These are phyloP conservation scores for Umbelopsis isabellina DNA, from an alignment of 192 early-diverging fungal genomes.

Conservation along the genomic window DNA sequence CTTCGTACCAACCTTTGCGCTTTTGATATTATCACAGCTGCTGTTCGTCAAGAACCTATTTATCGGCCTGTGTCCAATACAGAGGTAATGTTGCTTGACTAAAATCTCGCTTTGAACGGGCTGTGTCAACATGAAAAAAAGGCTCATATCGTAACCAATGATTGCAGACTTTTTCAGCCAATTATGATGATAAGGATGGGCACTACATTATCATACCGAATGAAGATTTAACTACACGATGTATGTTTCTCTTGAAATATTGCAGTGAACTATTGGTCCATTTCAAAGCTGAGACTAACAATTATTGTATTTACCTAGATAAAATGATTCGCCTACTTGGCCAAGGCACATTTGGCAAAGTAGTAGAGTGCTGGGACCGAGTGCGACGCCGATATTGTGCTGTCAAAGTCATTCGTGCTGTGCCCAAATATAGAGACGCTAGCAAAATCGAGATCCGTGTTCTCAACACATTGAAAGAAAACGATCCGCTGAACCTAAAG, in stretches of 20 bases:
- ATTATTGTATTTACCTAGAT: constrained; percentile 49
- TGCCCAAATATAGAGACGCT: constrained; percentile 95
- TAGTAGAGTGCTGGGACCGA: constrained; percentile 85
- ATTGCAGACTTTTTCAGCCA: background rate
- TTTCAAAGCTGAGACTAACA: constrained; percentile 1
- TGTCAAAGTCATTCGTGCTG: constrained; percentile 92
- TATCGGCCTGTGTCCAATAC: background rate
- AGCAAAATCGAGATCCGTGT: constrained; percentile 89
- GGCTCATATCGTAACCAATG: background rate
- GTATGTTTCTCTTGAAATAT: constrained; percentile 44
- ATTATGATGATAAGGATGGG: constrained; percentile 90
- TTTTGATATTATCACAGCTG: background rate
- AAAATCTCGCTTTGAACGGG: too few species aligned
- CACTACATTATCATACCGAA: constrained; percentile 83
- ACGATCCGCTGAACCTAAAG: constrained; percentile 82
- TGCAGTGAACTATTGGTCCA: too few species aligned
- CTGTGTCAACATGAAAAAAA: too few species aligned
- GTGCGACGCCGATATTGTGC: constrained; percentile 63
- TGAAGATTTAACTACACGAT: constrained; percentile 77
- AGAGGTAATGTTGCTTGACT: background rate
- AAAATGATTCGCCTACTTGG: constrained; percentile 86
- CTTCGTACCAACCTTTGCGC: background rate
- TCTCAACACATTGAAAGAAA: constrained; percentile 73
- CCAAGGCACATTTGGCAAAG: constrained; percentile 98
- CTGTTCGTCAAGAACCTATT: constrained; percentile 8